Evolutionary conservation across 176 grass and related monocot species (phyloP), one percentile per base, ranked within the genome.

Genomic region (Ampelocalamus luodianensis): DNA sequence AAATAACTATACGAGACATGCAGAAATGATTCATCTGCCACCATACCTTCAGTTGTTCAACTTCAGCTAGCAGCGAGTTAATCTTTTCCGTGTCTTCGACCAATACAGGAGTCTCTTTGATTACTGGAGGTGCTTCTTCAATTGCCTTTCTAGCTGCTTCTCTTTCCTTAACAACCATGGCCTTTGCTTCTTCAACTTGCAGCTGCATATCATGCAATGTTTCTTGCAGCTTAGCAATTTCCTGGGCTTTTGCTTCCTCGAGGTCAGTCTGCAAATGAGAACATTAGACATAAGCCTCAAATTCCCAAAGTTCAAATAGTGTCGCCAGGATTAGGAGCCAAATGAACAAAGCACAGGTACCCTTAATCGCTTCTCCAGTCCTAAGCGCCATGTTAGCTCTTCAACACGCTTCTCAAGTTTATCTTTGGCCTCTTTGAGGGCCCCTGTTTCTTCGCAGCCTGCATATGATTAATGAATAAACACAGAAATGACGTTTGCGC

Each of bases 381-480:
- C 90, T 67, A 96, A 73, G 27, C 93, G 97, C 93, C 91, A 96
- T 74, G 93, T 94, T 81, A 99, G 68, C 64, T 99, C 97, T 87
- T 99, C 97, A 65, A 99, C 91, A 71, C 97, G 97, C 88, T 99
- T 99, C 87, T 99, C 97, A 81, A 99, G 97, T 82, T 99, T 95
- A 90, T 99, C 97, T 76, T 99, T 99, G 53, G 97, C 97, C 68
- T 95, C 97, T 94, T 99, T 99, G 64, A 99, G 93, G 60, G 97
- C 93, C 18, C 97, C 97, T 44, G 93, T 99, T 91, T 99, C 97
- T 80, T 96, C 1, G 97, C 97, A 59, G 93, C 97, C 97, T 99
- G 72, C 78, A 87, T 29, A 88, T 59, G 69, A 68, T 80, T 83
- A 40, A 63, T 72, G 53, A 74, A 90, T 80, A 51, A 80, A 78